Evolutionary conservation across 768 basidiomycete genomes (phyloP), one percentile per base, ranked within the genome.

Genomic region (Mycena olivaceomarginata): DNA sequence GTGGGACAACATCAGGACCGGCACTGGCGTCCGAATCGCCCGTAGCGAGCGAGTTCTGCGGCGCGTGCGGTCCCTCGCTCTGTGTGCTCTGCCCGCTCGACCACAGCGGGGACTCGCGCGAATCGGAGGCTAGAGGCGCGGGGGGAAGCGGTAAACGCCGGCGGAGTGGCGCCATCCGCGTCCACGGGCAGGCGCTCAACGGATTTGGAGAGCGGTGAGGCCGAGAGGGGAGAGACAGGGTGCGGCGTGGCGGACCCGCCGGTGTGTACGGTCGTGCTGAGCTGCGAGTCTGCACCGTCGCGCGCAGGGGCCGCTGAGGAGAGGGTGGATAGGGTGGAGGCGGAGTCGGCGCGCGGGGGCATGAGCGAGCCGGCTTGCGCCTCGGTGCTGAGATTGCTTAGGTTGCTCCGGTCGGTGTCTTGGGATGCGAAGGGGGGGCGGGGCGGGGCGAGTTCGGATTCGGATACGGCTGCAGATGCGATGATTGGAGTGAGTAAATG

Each of bases 241-340:
- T 79, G 81, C 39, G 82, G 83, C 71, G 80, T 77, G 59, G 63
- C 72, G n/a, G 79, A 76, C 13, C 75, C 70, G 40, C 75, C 75
- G 51, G 75, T 76, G 57, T 76, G 75, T 40, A 71, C 75, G 3
- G 6, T n/a, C 45, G 75, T 76, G 65, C 65, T 67, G 40, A 60
- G 20, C 51, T 74, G 43, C 39, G 31, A 31, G 31, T 65, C 48
- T 5, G 59, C 53, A 22, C 15, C 43, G 15, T n/a, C 9, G 53
- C 22, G 57, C 20, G 57, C 7, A 15, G 40, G 62, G 7, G 62
- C 1, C 16, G 73, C 31, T 0, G 31, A 31, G 31, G 31, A 31
- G 4, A 40, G 53, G 5, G 53, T 43, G 31, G 31, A 31, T 4
- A 40, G 53, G 5, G 53, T 43, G 9, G 74, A 59, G 22, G 40